A percentile compares a stretch with the other conserved stretches of the same genome.
Evolutionary conservation across 2,329 filamentous ascomycete genomes (phyloP).

Genomic region (Neoarthrinium moseri): DNA sequence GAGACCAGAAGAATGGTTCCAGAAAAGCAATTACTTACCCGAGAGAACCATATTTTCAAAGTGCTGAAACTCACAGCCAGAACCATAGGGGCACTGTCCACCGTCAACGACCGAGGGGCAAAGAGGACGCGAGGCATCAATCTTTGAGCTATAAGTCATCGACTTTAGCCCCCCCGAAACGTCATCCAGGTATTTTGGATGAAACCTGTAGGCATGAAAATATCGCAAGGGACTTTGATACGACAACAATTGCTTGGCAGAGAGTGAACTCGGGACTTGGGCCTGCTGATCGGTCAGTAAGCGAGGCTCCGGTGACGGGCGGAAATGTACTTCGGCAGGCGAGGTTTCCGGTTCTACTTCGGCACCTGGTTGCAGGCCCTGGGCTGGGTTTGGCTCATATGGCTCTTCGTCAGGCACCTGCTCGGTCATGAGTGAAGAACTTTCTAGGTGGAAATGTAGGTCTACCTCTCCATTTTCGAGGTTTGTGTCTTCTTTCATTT

Average conservation of each 20-base stretch:
- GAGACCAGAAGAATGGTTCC: too few species aligned
- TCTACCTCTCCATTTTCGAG: slow-evolving; percentile 21
- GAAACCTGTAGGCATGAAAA: slow-evolving; percentile 89
- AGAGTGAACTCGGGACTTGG: slow-evolving; percentile 12
- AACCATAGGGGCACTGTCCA: slow-evolving; percentile 68
- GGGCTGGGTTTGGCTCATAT: slow-evolving; percentile 19
- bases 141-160: slow-evolving; percentile 89
- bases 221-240: slow-evolving; percentile 81
- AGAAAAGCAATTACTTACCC: slow-evolving; percentile 60
- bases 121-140: slow-evolving; percentile 71
- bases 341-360: slow-evolving; percentile 13
- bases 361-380: slow-evolving; percentile 9
- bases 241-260: slow-evolving; percentile 45
- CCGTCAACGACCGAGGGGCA: slow-evolving; percentile 75
- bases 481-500: too few species aligned
- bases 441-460: slow-evolving; percentile 5
- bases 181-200: slow-evolving; percentile 69
- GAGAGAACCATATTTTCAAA: slow-evolving; percentile 69
- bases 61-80: slow-evolving; percentile 75
- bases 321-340: slow-evolving; percentile 29
- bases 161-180: slow-evolving; percentile 80
- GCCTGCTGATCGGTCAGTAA: slow-evolving; percentile 29
- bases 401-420: slow-evolving; percentile 18
- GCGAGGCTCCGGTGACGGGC: slow-evolving; percentile 24
- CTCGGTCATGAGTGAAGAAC: slow-evolving; percentile 11